These are phyloP conservation scores for Gossypium sturtianum DNA, from an alignment of 345 rosid genomes.

Conservation along the genomic window DNA sequence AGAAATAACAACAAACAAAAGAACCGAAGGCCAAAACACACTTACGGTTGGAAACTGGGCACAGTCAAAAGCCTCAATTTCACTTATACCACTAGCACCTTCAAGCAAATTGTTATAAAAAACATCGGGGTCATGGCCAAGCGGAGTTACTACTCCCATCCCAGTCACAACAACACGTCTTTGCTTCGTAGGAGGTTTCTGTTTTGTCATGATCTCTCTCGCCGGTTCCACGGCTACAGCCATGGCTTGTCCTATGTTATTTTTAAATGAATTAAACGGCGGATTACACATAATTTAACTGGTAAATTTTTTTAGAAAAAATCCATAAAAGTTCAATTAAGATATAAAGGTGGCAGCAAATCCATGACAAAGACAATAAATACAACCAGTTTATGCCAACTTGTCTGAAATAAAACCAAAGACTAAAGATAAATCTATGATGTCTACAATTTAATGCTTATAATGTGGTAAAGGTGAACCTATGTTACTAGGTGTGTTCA, in stretches of 20 bases:
- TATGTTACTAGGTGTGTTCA: too few species aligned
- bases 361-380: not conserved
- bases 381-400: not conserved
- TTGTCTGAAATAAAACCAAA: not conserved
- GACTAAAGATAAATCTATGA: too few species aligned
- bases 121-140: conserved; percentile 74
- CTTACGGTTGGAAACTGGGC: conserved; percentile 72
- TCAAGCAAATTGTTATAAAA: conserved; percentile 83
- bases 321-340: not conserved
- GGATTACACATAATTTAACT: not conserved
- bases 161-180: conserved; percentile 94
- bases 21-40: conserved; percentile 7
- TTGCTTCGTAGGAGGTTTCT: conserved; percentile 60
- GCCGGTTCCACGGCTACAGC: conserved; percentile 62
- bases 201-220: conserved; percentile 42
- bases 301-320: not conserved
- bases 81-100: conserved; percentile 84
- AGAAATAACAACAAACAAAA: conserved; percentile 15
- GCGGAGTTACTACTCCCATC: conserved; percentile 82
- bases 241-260: conserved; percentile 48
- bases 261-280: not conserved
- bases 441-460: too few species aligned
- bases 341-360: not conserved
- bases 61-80: conserved; percentile 85
- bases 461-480: too few species aligned